Evolutionary conservation across 257 asterid genomes (phyloP), one percentile per base, ranked within the genome.

Genomic region (Primulina tabacum): DNA sequence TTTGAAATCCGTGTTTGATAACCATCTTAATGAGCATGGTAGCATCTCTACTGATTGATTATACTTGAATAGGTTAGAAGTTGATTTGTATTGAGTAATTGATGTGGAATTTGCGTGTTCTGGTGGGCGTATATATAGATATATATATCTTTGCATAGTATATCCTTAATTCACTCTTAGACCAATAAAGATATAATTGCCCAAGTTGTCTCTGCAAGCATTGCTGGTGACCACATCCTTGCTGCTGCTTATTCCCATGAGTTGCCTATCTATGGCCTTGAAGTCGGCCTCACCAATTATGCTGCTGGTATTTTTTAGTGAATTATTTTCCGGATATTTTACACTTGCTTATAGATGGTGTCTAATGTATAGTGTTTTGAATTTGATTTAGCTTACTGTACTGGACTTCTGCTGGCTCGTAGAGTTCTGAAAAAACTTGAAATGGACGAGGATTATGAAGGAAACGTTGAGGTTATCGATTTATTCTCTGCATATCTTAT

Each of bases 331-430:
- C 55, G 6, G 18, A 8, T 62, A 7, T 53, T 29, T 28, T 17
- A 26, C 14, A 0, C 2, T 5, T 50, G 24, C 17, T 68, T 18
- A 68, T 26, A 24, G 8, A 6, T 47, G 21, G 5, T 50, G 2
- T 14, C 57, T 50, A 16, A 50, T 16, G 18, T 7, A 16, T 20
- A 9, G 8, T 2, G 3, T 32, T 79, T 11, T 52, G 11, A 11
- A 28, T 79, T 11, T 52, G 11, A 11, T 33, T n/a, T 70, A 90
- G 97, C 97, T 60, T 91, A 91, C 82, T 89, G 95, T 75, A 91
- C 95, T 68, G 97, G 97, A 7, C 95, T 91, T 73, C 84, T 91
- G 9, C 75, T 91, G 84, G 96, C 90, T 12, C 92, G 96, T 52
- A 86, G 96, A 35, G 93, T 87, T n/a, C 81, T 91, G 40, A 84